A percentile compares a stretch with the other conserved stretches of the same genome.
These are phyloP conservation scores for Suhomyces anneliseae DNA, from an alignment of 1,139 yeast genomes.

Conservation along the genomic window DNA sequence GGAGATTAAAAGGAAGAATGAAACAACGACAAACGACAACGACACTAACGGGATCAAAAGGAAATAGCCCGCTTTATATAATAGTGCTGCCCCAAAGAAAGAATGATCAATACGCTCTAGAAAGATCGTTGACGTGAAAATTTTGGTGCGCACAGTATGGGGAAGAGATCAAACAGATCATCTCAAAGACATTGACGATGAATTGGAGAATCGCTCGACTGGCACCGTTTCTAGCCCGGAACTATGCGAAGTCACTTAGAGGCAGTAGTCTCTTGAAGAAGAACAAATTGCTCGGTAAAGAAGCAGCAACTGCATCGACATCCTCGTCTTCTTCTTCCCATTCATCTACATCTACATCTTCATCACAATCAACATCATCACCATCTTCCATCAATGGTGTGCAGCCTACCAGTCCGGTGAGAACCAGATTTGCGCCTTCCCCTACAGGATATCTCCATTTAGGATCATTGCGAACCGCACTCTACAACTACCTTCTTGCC, in stretches of 20 bases:
- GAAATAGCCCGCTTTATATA: background rate
- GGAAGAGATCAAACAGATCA: background rate
- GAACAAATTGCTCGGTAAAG: background rate
- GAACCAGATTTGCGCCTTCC: conserved; percentile 96
- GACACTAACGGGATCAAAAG: background rate
- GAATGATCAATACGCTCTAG: background rate
- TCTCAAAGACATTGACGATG: background rate
- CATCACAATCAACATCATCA: background rate
- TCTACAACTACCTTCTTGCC: conserved; percentile 85
- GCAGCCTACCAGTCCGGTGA: conserved; percentile 60
- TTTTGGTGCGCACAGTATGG: conserved; percentile 3
- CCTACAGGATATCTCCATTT: conserved; percentile 93
- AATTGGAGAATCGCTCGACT: background rate
- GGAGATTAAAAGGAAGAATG: no score
- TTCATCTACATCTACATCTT: background rate
- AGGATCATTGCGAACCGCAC: conserved; percentile 90
- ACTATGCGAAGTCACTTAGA: conserved; percentile 5
- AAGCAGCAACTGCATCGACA: conserved; percentile 13
- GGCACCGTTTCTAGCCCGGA: background rate
- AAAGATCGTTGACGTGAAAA: conserved; percentile 1
- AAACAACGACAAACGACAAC: no score
- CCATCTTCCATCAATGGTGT: conserved; percentile 8
- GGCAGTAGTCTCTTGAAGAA: conserved; percentile 2
- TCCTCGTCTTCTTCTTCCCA: background rate
- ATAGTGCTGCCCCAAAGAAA: background rate